phyloP scores from a whole-genome alignment of 371 early-diverging fungal species.

The Lichtheimia ornata region DNA sequence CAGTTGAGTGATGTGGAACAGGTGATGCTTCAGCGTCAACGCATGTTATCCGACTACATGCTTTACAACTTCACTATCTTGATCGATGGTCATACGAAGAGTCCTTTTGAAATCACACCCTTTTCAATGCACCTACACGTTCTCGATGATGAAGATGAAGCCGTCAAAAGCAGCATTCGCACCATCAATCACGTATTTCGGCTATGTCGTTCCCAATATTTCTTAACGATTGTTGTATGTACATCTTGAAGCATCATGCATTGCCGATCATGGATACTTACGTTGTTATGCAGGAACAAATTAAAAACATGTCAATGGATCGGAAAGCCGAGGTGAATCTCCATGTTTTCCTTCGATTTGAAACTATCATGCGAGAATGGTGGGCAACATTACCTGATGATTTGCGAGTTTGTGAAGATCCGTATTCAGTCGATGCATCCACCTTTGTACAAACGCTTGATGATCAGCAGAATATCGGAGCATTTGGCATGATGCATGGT shows the following conservation, averaged over 20 bases:
- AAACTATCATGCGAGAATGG: conserved; percentile 2
- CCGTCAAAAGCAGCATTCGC: conserved; percentile 1
- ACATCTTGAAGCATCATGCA: neutral
- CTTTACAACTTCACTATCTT: too few relatives aligned
- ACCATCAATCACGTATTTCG: too few relatives aligned
- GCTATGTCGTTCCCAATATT: too few relatives aligned
- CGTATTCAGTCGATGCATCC: neutral
- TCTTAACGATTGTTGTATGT: too few relatives aligned
- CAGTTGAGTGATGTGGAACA: neutral
- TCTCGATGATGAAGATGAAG: too few relatives aligned
- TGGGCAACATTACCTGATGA: neutral
- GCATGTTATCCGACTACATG: too few relatives aligned
- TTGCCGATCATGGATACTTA: neutral
- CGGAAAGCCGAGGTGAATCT: neutral
- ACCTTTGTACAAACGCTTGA: neutral
- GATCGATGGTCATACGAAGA: too few relatives aligned
- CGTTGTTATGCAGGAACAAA: neutral
- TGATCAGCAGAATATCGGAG: neutral
- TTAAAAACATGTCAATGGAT: too few relatives aligned
- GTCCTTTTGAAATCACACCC: too few relatives aligned
- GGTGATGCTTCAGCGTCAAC: conserved; percentile 2
- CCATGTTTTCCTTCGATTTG: conserved; percentile 2
- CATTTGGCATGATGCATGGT: neutral
- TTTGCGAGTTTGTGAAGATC: conserved; percentile 1
- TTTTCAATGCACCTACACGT: too few relatives aligned